Evolutionary conservation across 2,329 filamentous ascomycete species (phyloP), one percentile per base, ranked within the genome.

Genomic region (Pseudogymnoascus sp.): DNA sequence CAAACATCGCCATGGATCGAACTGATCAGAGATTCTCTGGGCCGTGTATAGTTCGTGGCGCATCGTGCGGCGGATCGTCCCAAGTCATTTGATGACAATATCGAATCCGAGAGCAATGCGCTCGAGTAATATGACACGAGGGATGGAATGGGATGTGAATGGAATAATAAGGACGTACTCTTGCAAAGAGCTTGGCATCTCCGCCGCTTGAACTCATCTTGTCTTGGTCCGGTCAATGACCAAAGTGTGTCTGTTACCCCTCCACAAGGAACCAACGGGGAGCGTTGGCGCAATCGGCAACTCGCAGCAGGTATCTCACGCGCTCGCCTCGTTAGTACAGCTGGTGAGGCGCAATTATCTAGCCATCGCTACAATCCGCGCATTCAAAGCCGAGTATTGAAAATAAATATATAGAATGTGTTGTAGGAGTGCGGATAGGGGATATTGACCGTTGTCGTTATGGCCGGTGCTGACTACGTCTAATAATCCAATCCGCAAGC

Each of bases 161-260:
- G 63, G 66, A 66, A 64, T 65, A 65, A 64, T 60, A 66, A 64
- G 62, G 65, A 86, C 86, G 71, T 88, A 99, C 94, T 81, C 94
- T 87, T 77, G 94, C 93, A 81, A 99, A 99, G 80, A 99, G 88
- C 85, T 97, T 97, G 80, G 94, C 96, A 86, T 97, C 94, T 78
- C 94, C 92, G 79, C 90, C 91, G 76, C 86, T 78, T 62, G 71
- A 72, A 67, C 69, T 71, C 72, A 74, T 74, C 55, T 60, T 71
- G 65, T 61, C 59, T 29, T 42, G 35, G 36, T 61, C 29, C 25
- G 29, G 59, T 48, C 17, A 33, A 25, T 58, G 39, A 61, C 41
- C 36, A 61, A 62, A 44, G 60, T 60, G 59, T 58, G 39, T 63
- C 51, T 63, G 63, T 61, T 66, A 68, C 66, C 70, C 71, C 68